phyloP scores from a whole-genome alignment of 331 rosid species.

The Rosa hybrid region DNA sequence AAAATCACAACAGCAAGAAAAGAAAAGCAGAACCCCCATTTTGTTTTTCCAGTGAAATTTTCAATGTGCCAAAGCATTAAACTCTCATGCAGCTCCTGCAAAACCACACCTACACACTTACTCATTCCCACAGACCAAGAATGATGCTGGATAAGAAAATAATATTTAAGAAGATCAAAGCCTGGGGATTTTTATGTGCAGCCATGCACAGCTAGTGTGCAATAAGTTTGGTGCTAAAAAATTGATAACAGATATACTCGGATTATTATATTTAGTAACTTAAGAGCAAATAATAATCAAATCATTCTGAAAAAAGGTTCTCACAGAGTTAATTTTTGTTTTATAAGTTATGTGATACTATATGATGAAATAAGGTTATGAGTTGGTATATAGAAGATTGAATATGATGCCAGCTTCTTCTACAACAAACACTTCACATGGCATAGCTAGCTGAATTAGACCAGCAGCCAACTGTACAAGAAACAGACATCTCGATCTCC shows the following conservation, averaged over 20 bases:
- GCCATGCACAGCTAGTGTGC: conserved; percentile 10
- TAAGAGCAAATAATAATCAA: background rate
- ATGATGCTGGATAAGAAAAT: background rate
- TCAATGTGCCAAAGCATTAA: background rate
- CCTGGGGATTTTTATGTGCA: conserved; percentile 1
- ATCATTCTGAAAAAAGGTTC: background rate
- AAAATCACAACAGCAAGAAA: background rate
- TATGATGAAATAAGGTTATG: conserved; percentile 8
- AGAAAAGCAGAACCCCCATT: background rate
- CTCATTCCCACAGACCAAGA: background rate
- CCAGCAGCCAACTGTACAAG: conserved; percentile 12
- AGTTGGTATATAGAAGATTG: background rate
- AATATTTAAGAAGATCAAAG: background rate
- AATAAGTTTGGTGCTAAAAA: conserved; percentile 15
- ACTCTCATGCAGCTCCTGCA: conserved; percentile 1
- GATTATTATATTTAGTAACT: background rate
- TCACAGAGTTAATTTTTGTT: background rate
- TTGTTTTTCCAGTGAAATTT: background rate
- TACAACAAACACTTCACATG: background rate
- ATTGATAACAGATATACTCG: background rate
- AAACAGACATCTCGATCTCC: conserved; percentile 5
- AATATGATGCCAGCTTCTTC: conserved; percentile 19
- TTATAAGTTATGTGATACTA: background rate
- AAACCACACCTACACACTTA: background rate
- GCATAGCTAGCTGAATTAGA: background rate